A percentile compares a stretch with the other conserved stretches of the same genome.
phyloP scores from a whole-genome alignment of 306 rosid species.

The Psophocarpus tetragonolobus region DNA sequence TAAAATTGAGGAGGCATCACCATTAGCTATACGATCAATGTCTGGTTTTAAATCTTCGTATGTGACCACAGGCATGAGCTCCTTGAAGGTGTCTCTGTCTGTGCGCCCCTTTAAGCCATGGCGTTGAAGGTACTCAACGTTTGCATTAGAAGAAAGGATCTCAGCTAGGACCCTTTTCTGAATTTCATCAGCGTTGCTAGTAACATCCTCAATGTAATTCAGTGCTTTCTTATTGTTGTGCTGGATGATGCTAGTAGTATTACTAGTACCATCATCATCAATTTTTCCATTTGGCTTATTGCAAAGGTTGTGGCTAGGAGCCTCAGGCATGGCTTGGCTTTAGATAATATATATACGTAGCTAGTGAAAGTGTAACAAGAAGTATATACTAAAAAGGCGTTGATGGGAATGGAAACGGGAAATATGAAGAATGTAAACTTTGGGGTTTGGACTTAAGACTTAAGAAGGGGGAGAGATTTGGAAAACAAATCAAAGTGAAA shows the following conservation, averaged over 20 bases:
- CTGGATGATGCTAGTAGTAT: background rate
- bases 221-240: constrained; percentile 33
- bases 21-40: constrained; percentile 63
- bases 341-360: background rate
- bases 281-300: background rate
- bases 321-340: constrained; percentile 45
- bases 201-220: constrained; percentile 55
- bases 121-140: constrained; percentile 53
- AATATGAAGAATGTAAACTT: background rate
- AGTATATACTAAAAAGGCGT: background rate
- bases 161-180: constrained; percentile 51
- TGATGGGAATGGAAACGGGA: background rate
- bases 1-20: constrained; percentile 57
- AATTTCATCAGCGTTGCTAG: constrained; percentile 50
- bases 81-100: constrained; percentile 51
- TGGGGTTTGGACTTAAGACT: background rate
- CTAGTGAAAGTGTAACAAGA: background rate
- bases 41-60: constrained; percentile 61
- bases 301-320: constrained; percentile 15
- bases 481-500: background rate
- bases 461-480: background rate
- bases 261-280: background rate
- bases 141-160: constrained; percentile 54
- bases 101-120: constrained; percentile 47
- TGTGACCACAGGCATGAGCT: constrained; percentile 51